Evolutionary conservation across 345 rosid species (phyloP), one percentile per base, ranked within the genome.

Genomic region (Eucalyptus camaldulensis): DNA sequence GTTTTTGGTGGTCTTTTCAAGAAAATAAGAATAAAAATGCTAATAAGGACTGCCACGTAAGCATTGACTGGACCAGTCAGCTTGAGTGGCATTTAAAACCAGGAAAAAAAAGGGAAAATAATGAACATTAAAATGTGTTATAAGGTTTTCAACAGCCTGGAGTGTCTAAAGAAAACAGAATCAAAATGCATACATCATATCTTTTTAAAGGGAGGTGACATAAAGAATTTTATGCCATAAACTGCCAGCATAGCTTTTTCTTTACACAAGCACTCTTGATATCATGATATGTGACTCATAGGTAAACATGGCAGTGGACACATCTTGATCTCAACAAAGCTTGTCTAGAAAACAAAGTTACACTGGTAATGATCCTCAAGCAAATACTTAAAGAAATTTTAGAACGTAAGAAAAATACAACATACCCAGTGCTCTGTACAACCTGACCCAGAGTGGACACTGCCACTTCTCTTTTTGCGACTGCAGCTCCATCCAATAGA

Each of bases 361-460:
- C 87, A 86, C 16, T 10, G 62, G 62, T 8, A 8, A 86, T 50
- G 87, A 51, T 53, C 25, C 25, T 86, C 19, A 86, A 51, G 43
- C 24, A 86, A 33, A 51, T 51, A 24, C 43, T 76, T 21, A 76
- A 76, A 37, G 83, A 76, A 72, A 76, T 76, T 76, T 25, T 21
- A 76, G 12, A 76, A 86, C 86, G 83, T 25, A 81, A 89, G 88
- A 90, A 85, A 86, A 87, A 89, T 50, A 89, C 45, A 50, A 49
- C 95, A 88, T 93, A 95, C 99, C 99, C 98, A 88, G 99, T 98
- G 93, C 99, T 98, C 92, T 96, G 99, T 56, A 96, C 98, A 93
- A 98, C 99, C 92, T 97, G 99, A 86, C 99, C 99, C 92, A 98
- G 97, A 85, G 99, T 98, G 92, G 98, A 91, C 90, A 98, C 99